Base-by-base conservation (phyloP, 1,284 basidiomycete genomes). In the Sanghuangporus sanghuang region DNA sequence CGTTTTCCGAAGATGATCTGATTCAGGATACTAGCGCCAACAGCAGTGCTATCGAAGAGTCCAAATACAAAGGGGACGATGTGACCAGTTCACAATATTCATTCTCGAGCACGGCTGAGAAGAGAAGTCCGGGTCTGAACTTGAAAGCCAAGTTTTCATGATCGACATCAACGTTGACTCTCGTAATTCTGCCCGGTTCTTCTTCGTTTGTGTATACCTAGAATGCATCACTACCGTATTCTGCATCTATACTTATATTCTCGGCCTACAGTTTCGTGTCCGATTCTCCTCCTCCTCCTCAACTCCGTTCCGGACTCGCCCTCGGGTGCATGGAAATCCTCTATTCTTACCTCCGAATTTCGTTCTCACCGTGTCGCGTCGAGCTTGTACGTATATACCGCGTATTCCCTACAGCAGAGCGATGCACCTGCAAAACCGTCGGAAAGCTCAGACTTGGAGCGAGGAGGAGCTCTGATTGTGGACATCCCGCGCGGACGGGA, bases 401-500 rank as follows among this genome's bases (percentile, higher is more conserved):
- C 64, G 36, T 46, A 48, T 32, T 40, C 48, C n/a, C 12, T 32
- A 7, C 44, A 46, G 5, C 16, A 46, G 16, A 14, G 16, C 1
- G 44, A 14, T 46, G 16, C 7, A 6, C 12, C 11, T 42, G 40
- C n/a, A 42, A 18, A n/a, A n/a, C 44, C 16, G n/a, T 16, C 44
- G 16, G 3, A 32, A 38, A 61, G 46, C 39, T 35, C n/a, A 16
- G 36, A 8, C 7, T 27, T 16, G 14, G 39, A 27, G 11, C 6
- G 18, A n/a, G 12, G n/a, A 11, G 12, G 40, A 11, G 61, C 54
- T 36, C 50, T 61, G 11, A 63, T 66, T 36, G 64, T 65, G 11
- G 63, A 68, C 32, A 57, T 66, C 14, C 32, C 44, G 14, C 58
- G 67, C 36, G 61, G 56, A 12, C 64, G 63, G 32, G 59, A 66